These are phyloP conservation scores for Macrolepiota dolichaula DNA, from an alignment of 768 basidiomycete species.

Conservation along the genomic window DNA sequence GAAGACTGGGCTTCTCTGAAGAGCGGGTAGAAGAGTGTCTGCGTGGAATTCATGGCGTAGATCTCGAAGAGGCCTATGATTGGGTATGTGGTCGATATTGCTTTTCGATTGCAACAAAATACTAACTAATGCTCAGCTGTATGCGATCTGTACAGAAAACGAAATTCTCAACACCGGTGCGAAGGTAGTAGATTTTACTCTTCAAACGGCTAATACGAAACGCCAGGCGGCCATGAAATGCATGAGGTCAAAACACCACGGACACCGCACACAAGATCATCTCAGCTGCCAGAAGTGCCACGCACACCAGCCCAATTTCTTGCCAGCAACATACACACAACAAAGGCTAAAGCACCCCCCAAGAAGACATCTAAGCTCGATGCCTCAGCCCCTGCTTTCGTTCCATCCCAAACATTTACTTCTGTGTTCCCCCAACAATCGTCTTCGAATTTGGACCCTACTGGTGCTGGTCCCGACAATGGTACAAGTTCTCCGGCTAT, in stretches of 20 bases:
- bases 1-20: conserved; percentile 74
- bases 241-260: conserved; percentile 10
- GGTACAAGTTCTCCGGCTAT: not conserved
- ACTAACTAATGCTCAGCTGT: conserved; percentile 44
- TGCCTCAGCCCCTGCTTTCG: conserved; percentile 35
- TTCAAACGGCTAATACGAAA: not conserved
- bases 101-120: not conserved
- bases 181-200: conserved; percentile 2
- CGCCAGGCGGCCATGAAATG: conserved; percentile 1
- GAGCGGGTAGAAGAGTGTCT: conserved; percentile 72
- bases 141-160: conserved; percentile 56
- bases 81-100: conserved; percentile 60
- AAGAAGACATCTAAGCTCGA: conserved; percentile 26
- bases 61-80: conserved; percentile 85
- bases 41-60: conserved; percentile 54
- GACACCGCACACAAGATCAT: conserved; percentile 11
- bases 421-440: not conserved
- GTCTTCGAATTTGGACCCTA: not conserved
- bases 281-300: conserved; percentile 27
- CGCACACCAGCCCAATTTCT: conserved; percentile 32
- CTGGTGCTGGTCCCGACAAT: not conserved
- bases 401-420: conserved; percentile 21
- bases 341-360: conserved; percentile 15
- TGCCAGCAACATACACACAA: conserved; percentile 18
- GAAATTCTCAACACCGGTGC: conserved; percentile 47